phyloP scores from a whole-genome alignment of 495 filamentous ascomycete species.

The Paragyromitra xinjiangensis region DNA sequence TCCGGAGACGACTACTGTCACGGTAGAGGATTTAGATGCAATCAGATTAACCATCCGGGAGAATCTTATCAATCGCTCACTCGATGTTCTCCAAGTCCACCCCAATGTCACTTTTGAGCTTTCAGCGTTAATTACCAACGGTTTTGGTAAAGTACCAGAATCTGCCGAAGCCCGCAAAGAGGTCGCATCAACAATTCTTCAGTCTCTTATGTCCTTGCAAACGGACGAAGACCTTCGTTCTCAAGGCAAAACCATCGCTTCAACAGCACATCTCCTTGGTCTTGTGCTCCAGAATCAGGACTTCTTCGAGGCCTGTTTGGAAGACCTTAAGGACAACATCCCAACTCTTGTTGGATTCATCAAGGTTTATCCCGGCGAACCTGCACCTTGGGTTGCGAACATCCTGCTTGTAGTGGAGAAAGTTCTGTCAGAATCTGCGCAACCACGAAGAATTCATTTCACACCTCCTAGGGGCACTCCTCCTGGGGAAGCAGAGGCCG shows the following conservation, averaged over 20 bases:
- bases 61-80: slow-evolving; percentile 83
- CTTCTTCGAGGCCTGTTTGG: slow-evolving; percentile 80
- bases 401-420: slow-evolving; percentile 90
- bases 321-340: slow-evolving; percentile 81
- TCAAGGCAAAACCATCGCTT: slow-evolving; percentile 83
- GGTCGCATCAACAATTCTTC: slow-evolving; percentile 81
- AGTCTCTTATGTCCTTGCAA: slow-evolving; percentile 84
- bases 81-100: slow-evolving; percentile 89
- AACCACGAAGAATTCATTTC: slow-evolving; percentile 79
- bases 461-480: slow-evolving; percentile 72
- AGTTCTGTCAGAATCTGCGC: slow-evolving; percentile 83
- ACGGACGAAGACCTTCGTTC: slow-evolving; percentile 75
- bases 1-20: slow-evolving; percentile 61
- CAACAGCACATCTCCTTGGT: slow-evolving; percentile 91
- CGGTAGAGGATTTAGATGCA: slow-evolving; percentile 83
- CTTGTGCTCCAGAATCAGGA: slow-evolving; percentile 81
- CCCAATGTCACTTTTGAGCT: slow-evolving; percentile 91
- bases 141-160: slow-evolving; percentile 73
- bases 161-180: slow-evolving; percentile 73
- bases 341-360: slow-evolving; percentile 79
- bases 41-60: slow-evolving; percentile 75
- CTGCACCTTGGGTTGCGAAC: slow-evolving; percentile 90
- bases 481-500: slow-evolving; percentile 66
- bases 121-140: slow-evolving; percentile 80
- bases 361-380: slow-evolving; percentile 76